A percentile compares a stretch with the other conserved stretches of the same genome.
Evolutionary conservation across 371 early-diverging fungal genomes (phyloP).

Genomic region (Saksenaea oblongispora): DNA sequence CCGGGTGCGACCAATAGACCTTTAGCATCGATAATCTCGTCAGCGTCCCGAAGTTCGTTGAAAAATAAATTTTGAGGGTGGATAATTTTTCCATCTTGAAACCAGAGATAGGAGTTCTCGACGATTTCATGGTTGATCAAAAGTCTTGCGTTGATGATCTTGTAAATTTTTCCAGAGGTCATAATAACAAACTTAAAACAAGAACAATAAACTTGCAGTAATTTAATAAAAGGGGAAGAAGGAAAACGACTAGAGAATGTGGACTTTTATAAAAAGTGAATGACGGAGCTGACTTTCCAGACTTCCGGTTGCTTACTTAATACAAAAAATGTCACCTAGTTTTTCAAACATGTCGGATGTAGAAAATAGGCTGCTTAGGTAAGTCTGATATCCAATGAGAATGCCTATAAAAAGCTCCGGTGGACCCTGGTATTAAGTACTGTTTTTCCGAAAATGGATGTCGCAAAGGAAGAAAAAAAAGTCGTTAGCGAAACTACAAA

Average conservation of each 20-base stretch:
- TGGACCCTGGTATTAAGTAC: too few relatives aligned
- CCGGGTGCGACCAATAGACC: slow-evolving; percentile 74
- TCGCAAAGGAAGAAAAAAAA: too few relatives aligned
- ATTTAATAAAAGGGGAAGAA: not conserved
- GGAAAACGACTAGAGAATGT: not conserved
- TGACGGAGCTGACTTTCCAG: not conserved
- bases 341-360: too few relatives aligned
- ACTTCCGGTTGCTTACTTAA: not conserved
- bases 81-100: slow-evolving; percentile 73
- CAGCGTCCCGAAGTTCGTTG: slow-evolving; percentile 59
- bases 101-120: slow-evolving; percentile 68
- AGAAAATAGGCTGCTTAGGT: too few relatives aligned
- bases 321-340: too few relatives aligned
- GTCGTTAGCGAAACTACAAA: too few relatives aligned
- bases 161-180: slow-evolving; percentile 53
- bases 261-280: not conserved
- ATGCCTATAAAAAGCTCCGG: too few relatives aligned
- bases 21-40: slow-evolving; percentile 69
- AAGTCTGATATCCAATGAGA: too few relatives aligned
- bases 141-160: slow-evolving; percentile 75
- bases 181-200: not conserved
- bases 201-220: not conserved
- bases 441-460: too few relatives aligned
- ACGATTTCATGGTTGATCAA: slow-evolving; percentile 69
- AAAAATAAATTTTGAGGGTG: slow-evolving; percentile 71